Conservation (phyloP, 768 basidiomycete species). For the Leucosporidium scottii region DNA sequence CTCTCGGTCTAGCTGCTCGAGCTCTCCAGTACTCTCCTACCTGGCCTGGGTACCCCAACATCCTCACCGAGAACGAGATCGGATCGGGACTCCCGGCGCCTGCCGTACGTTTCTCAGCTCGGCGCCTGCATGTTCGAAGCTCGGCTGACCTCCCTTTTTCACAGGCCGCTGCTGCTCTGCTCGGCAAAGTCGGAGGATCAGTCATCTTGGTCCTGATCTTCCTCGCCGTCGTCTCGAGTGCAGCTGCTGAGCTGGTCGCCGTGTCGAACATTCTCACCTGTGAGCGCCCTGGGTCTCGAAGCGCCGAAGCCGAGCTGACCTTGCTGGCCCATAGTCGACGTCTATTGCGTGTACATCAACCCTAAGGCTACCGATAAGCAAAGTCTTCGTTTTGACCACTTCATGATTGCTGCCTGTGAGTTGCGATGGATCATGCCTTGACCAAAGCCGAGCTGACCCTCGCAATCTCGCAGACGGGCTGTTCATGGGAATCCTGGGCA, state of each 20-base stretch:
- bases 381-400: slow-evolving; percentile 29
- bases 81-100: slow-evolving; percentile 65
- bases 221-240: slow-evolving; percentile 50
- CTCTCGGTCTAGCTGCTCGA: slow-evolving; percentile 58
- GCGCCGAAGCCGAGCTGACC: not conserved
- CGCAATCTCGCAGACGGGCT: slow-evolving; percentile 35
- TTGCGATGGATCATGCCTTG: too few species aligned
- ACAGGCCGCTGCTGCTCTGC: slow-evolving; percentile 53
- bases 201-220: slow-evolving; percentile 3
- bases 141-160: too few species aligned
- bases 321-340: slow-evolving; percentile 47
- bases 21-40: too few species aligned
- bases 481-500: slow-evolving; percentile 71
- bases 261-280: slow-evolving; percentile 72
- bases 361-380: slow-evolving; percentile 59
- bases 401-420: not conserved
- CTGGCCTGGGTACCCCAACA: too few species aligned
- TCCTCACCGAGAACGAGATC: slow-evolving; percentile 51
- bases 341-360: slow-evolving; percentile 81
- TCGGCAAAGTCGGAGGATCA: slow-evolving; percentile 62
- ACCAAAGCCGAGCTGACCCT: not conserved
- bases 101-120: slow-evolving; percentile 60
- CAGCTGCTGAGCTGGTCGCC: slow-evolving; percentile 83
- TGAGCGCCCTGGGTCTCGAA: not conserved
- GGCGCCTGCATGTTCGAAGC: too few species aligned